Base-by-base conservation (phyloP, 2,329 filamentous ascomycete species). In the Neurospora sp. region DNA sequence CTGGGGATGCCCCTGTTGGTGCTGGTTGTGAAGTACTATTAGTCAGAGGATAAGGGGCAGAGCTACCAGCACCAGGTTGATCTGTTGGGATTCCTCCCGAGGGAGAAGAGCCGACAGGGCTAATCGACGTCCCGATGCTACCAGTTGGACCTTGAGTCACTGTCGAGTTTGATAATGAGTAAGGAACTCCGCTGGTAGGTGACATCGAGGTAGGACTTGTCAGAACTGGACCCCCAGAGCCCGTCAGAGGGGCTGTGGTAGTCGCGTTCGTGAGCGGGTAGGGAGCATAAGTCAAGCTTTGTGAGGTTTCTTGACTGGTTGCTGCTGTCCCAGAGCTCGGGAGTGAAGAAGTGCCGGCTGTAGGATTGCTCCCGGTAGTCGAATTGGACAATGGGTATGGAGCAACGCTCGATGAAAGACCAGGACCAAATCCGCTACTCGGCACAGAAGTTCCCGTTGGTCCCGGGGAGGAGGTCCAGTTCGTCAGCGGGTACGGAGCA, bases 321-420 rank as follows among this genome's bases (percentile, higher is more conserved):
- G 23, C 46, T 33, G 46, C 46, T 57, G 46, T 57, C 23, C 46
- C 46, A 57, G 46, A 57, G 46, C 23, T 57, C 46, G 23, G 5
- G 3, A 4, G 12, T 57, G 46, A 33, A 17, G 46, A 23, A 57
- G 46, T 57, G 12, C 23, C 23, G 23, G 46, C 46, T 28, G 23
- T 57, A 33, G 46, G 46, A 17, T 57, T 33, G 12, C 46, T 57
- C 46, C 23, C 23, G 46, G 46, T 57, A 33, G 70, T 71, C 2
- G 66, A 66, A n/a, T 71, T 71, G n/a, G 38, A 23, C 1, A 62
- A 39, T n/a, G 70, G 70, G 43, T 66, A 71, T 67, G 71, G 69
- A 10, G 71, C 66, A 37, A 66, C 37, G 17, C 17, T 68, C 37
- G 68, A 69, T 17, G 69, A 57, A 6, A 70, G 70, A 5, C 23